phyloP scores from a whole-genome alignment of 2,329 filamentous ascomycete genomes.

The Fusarium neocosmosporiellum region DNA sequence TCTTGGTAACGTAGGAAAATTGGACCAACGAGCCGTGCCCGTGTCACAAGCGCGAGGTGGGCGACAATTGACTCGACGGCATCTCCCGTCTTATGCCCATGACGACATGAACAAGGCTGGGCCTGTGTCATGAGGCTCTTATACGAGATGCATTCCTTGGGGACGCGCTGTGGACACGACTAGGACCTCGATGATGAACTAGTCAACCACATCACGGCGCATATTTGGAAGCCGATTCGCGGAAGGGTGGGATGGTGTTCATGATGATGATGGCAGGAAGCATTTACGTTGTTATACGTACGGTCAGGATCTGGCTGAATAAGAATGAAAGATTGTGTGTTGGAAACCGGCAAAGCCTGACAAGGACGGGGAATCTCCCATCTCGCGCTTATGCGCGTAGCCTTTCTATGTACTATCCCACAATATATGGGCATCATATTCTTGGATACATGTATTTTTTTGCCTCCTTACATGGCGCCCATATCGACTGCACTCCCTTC shows the following conservation, averaged over 20 bases:
- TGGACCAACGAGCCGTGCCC: conserved; percentile 16
- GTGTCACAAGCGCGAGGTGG: conserved; percentile 12
- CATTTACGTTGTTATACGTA: background rate
- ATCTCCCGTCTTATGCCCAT: conserved; percentile 15
- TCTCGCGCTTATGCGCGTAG: conserved; percentile 26
- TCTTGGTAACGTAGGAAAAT: conserved; percentile 24
- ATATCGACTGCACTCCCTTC: background rate
- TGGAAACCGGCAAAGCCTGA: conserved; percentile 23
- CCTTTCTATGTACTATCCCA: conserved; percentile 37
- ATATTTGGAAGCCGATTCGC: background rate
- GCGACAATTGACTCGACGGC: conserved; percentile 3
- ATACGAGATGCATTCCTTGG: background rate
- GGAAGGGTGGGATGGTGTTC: background rate
- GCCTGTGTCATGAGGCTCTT: conserved; percentile 31
- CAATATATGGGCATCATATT: conserved; percentile 41
- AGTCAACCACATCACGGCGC: conserved; percentile 3
- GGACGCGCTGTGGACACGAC: background rate
- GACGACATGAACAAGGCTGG: conserved; percentile 30
- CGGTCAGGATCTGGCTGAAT: conserved; percentile 11
- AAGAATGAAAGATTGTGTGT: conserved; percentile 26
- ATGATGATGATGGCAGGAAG: background rate
- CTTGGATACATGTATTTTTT: conserved; percentile 20
- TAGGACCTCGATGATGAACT: background rate
- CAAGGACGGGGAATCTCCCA: conserved; percentile 11
- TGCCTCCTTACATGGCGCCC: background rate